Conservation (phyloP, 2,329 filamentous ascomycete species). For the Aspergillus fructus region DNA sequence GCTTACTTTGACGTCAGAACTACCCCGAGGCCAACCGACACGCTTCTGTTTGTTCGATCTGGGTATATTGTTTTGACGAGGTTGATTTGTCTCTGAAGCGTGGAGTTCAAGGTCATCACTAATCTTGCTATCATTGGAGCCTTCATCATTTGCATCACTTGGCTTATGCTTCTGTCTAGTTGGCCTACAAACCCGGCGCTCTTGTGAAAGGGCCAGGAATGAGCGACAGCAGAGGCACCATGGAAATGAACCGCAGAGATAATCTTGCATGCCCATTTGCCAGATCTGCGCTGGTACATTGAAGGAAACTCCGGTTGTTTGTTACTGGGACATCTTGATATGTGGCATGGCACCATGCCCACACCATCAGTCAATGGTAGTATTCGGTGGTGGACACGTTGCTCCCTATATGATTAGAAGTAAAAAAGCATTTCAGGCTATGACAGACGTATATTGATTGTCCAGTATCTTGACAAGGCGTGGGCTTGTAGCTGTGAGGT, state of each 20-base stretch:
- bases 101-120: background rate
- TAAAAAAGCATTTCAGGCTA: background rate
- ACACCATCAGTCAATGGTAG: too few relatives aligned
- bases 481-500: too few relatives aligned
- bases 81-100: background rate
- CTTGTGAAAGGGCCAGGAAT: background rate
- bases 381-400: background rate
- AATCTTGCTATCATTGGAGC: background rate
- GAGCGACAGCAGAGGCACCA: too few relatives aligned
- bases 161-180: background rate
- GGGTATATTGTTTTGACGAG: background rate
- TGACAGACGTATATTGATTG: background rate
- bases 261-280: too few relatives aligned
- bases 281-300: too few relatives aligned
- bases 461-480: too few relatives aligned
- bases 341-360: too few relatives aligned
- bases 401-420: background rate
- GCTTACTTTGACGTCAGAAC: slow-evolving; percentile 2
- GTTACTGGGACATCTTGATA: too few relatives aligned
- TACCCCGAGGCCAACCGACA: background rate
- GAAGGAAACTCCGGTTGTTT: too few relatives aligned
- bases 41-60: background rate
- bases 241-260: too few relatives aligned
- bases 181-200: background rate
- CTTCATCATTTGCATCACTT: background rate